phyloP scores from a whole-genome alignment of 768 basidiomycete species.

The Phylloporus rhodoxanthus region DNA sequence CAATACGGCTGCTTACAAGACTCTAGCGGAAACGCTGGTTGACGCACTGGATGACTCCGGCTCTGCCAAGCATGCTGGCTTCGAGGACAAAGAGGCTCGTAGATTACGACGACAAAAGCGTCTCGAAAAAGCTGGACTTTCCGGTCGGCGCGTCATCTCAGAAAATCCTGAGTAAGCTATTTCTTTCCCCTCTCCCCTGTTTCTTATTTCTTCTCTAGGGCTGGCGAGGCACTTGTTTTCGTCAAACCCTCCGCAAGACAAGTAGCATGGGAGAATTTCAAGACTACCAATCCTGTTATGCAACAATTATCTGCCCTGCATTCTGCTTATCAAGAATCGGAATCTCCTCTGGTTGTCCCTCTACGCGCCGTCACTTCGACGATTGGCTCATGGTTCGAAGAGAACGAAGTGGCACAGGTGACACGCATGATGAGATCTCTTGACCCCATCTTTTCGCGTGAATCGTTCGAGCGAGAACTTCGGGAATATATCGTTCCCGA shows the following conservation, averaged over 20 bases:
- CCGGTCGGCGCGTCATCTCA: conserved; percentile 43
- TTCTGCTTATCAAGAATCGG: conserved; percentile 83
- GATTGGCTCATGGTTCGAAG: conserved; percentile 88
- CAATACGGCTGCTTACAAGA: conserved; percentile 92
- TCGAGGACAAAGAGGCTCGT: conserved; percentile 90
- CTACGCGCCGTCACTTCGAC: conserved; percentile 79
- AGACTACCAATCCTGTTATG: conserved; percentile 74
- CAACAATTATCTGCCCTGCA: conserved; percentile 52
- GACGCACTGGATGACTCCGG: conserved; percentile 94
- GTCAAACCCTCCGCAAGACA: conserved; percentile 77
- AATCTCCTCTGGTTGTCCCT: conserved; percentile 79
- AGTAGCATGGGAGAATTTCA: conserved; percentile 75
- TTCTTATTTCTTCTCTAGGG: conserved; percentile 42
- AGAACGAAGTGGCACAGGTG: conserved; percentile 97
- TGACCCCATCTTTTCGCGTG: conserved; percentile 83
- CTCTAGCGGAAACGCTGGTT: conserved; percentile 78
- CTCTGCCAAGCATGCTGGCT: conserved; percentile 90
- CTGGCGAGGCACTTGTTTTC: conserved; percentile 78
- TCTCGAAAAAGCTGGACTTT: conserved; percentile 77
- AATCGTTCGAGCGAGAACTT: conserved; percentile 82
- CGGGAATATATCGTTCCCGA: conserved; percentile 97
- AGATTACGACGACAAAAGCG: conserved; percentile 73
- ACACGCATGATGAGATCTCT: conserved; percentile 79
- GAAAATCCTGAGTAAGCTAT: conserved; percentile 76
- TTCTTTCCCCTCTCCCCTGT: background rate